These are phyloP conservation scores for Leishmania braziliensis DNA, from an alignment of 208 protist species.

Conservation along the genomic window DNA sequence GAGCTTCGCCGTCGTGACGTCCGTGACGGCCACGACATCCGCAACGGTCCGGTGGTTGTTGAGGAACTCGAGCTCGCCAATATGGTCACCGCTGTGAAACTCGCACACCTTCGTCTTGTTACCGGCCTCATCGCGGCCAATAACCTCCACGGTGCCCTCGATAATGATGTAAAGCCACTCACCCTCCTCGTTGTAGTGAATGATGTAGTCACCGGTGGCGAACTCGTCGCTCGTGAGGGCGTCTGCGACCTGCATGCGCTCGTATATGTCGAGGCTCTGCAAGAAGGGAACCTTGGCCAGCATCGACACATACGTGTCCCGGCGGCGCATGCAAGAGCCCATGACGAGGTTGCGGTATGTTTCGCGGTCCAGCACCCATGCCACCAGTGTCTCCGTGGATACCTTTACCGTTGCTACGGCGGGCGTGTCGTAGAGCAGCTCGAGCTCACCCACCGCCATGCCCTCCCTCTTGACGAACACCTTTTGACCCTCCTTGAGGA, in stretches of 20 bases:
- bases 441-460: conserved; percentile 86
- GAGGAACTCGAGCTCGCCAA: conserved; percentile 91
- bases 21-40: conserved; percentile 75
- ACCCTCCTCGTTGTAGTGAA: conserved; percentile 84
- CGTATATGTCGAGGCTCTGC: conserved; percentile 76
- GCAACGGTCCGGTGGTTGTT: conserved; percentile 89
- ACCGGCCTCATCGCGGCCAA: conserved; percentile 76
- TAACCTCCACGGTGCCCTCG: conserved; percentile 84
- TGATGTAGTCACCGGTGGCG: conserved; percentile 78
- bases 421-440: conserved; percentile 91
- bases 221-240: conserved; percentile 88
- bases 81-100: conserved; percentile 81
- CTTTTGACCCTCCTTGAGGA: conserved; percentile 89
- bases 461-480: conserved; percentile 89
- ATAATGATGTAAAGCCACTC: conserved; percentile 93
- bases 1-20: conserved; percentile 86
- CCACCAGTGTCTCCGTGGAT: conserved; percentile 68
- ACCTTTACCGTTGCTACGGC: conserved; percentile 87
- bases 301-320: conserved; percentile 79
- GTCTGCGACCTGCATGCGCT: conserved; percentile 88
- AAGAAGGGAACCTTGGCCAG: conserved; percentile 83
- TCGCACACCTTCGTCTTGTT: conserved; percentile 80
- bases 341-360: conserved; percentile 93
- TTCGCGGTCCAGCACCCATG: conserved; percentile 89
- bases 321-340: conserved; percentile 82